A percentile compares a stretch with the other conserved stretches of the same genome.
phyloP scores from a whole-genome alignment of 106 monocot species.

The Alisma plantagoaquatica region DNA sequence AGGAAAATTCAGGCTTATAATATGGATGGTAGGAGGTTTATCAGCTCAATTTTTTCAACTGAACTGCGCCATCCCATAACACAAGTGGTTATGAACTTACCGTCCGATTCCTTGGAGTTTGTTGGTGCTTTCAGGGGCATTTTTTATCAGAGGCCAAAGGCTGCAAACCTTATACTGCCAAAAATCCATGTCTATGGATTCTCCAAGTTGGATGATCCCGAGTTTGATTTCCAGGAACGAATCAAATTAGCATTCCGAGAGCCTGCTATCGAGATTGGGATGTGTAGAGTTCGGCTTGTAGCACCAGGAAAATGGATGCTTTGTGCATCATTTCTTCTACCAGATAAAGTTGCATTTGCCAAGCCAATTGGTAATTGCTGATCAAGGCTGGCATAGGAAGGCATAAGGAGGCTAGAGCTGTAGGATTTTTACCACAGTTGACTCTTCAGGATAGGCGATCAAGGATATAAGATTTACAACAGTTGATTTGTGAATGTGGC shows the following conservation, averaged over 20 bases:
- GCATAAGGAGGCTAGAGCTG: too few species aligned
- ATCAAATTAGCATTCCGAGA: conserved; percentile 68
- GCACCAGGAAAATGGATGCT: conserved; percentile 99
- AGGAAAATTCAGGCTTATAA: conserved; percentile 92
- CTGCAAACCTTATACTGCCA: conserved; percentile 22
- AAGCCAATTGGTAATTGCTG: too few species aligned
- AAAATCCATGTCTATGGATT: conserved; percentile 94
- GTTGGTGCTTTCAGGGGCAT: conserved; percentile 82
- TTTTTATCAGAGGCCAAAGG: conserved; percentile 17
- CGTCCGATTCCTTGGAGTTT: conserved; percentile 71
- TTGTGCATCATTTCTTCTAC: conserved; percentile 74
- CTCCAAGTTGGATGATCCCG: conserved; percentile 78
- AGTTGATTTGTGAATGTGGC: too few species aligned
- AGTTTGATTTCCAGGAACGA: conserved; percentile 92
- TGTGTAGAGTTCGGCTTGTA: conserved; percentile 83
- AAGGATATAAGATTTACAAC: too few species aligned
- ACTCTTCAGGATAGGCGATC: too few species aligned
- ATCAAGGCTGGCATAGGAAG: too few species aligned
- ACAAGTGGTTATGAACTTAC: conserved; percentile 96
- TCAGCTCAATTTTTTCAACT: conserved; percentile 38
- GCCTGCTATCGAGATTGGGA: conserved; percentile 34
- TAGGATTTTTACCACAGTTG: too few species aligned
- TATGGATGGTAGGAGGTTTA: conserved; percentile 96
- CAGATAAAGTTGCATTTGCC: conserved; percentile 44
- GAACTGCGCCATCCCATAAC: conserved; percentile 27